These are phyloP conservation scores for Powellomyces hirtus DNA, from an alignment of 192 early-diverging fungal genomes.

Conservation along the genomic window DNA sequence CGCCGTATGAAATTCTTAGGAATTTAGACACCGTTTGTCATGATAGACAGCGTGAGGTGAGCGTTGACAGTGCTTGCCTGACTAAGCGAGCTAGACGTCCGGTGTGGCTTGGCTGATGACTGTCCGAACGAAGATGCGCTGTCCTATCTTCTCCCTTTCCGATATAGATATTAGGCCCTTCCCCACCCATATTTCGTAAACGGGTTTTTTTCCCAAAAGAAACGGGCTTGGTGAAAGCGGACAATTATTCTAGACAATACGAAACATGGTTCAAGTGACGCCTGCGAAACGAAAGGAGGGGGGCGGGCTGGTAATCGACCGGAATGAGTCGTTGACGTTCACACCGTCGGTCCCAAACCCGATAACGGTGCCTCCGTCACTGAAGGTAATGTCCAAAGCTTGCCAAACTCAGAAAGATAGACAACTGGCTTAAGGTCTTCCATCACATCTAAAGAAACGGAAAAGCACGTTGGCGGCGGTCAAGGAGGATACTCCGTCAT, in stretches of 20 bases:
- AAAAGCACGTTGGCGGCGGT: constrained; percentile 4
- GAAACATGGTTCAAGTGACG: constrained; percentile 18
- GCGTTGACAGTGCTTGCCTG: too few species aligned
- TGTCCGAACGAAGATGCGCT: too few species aligned
- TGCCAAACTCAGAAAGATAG: neutral
- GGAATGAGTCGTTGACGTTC: neutral
- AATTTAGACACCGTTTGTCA: too few species aligned
- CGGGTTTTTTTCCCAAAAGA: too few species aligned
- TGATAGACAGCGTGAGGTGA: too few species aligned
- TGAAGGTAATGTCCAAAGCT: neutral
- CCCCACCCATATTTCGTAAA: too few species aligned
- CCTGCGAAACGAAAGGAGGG: constrained; percentile 18
- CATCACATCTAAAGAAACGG: constrained; percentile 13
- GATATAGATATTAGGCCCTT: too few species aligned
- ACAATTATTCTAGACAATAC: neutral
- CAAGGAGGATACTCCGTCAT: constrained; percentile 10
- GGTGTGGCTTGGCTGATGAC: too few species aligned
- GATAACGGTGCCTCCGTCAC: neutral
- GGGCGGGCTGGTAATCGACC: neutral
- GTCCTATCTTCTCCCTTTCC: too few species aligned
- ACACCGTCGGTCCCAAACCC: neutral
- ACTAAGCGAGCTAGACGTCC: too few species aligned
- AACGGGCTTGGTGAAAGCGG: too few species aligned
- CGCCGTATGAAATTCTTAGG: too few species aligned
- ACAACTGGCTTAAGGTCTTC: neutral